These are phyloP conservation scores for Orbilia brochopaga DNA, from an alignment of 2,329 filamentous ascomycete species.

Conservation along the genomic window DNA sequence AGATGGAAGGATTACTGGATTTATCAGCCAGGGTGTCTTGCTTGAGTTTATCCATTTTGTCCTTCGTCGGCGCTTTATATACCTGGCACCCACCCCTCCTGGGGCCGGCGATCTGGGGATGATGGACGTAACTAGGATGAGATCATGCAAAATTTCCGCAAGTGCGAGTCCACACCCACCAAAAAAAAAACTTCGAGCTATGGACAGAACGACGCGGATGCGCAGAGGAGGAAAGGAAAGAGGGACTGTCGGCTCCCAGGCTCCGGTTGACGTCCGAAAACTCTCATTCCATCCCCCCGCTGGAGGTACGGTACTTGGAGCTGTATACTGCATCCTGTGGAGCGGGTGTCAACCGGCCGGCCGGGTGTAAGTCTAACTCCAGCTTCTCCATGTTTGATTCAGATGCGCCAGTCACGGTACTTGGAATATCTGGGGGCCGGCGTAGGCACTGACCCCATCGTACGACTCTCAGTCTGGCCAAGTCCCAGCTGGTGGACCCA, in stretches of 20 bases:
- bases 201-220: too few relatives aligned
- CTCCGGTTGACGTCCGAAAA: conserved; percentile 49
- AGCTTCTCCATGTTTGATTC: conserved; percentile 40
- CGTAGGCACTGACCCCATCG: conserved; percentile 27
- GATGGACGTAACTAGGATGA: conserved; percentile 48
- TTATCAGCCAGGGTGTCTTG: conserved; percentile 36
- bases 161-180: conserved; percentile 34
- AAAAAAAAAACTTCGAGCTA: conserved; percentile 13
- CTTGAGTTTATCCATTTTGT: conserved; percentile 45
- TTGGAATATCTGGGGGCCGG: conserved; percentile 9
- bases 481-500: conserved; percentile 35
- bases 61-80: conserved; percentile 34
- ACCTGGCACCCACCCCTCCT: conserved; percentile 38
- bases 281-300: background rate
- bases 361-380: conserved; percentile 30
- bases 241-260: conserved; percentile 40
- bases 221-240: conserved; percentile 22
- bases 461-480: conserved; percentile 50
- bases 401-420: conserved; percentile 22
- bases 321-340: too few relatives aligned
- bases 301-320: too few relatives aligned
- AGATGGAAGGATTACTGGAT: conserved; percentile 37
- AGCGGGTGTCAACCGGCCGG: background rate
- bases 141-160: conserved; percentile 52
- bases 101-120: conserved; percentile 44